Base-by-base conservation (phyloP, 179 eudicot genomes). In the Carnegiea gigantea region DNA sequence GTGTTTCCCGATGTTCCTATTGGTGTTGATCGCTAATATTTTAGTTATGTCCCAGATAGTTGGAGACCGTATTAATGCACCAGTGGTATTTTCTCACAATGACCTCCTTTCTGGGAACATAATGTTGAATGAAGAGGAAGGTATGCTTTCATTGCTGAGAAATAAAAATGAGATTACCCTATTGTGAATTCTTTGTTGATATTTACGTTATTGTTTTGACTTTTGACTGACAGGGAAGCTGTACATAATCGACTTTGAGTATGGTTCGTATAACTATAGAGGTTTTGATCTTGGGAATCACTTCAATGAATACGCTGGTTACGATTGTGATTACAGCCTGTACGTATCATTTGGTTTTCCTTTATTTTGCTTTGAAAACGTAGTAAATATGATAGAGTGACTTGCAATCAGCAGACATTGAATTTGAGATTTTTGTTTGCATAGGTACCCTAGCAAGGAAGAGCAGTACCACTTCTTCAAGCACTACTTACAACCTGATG, bases 241-340 rank as follows among this genome's bases (percentile, higher is more conserved):
- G 14, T 91, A 92, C 91, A 82, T 96, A 77, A 96, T 96, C 77
- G 99, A 96, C 88, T 96, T 96, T 67, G 99, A 96, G 86, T 96
- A 96, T 82, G 98, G 98, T 73, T 96, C 98, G 2, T 96, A 93
- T 87, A 96, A 85, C 80, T 96, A 94, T 90, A 90, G 99, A 89
- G 99, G 99, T 21, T 96, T 90, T 84, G 99, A 96, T 89, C 87
- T 96, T 78, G 99, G 97, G 72, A 96, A 96, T 81, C 99, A 96
- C 90, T 96, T 96, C 88, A 94, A 94, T 76, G 98, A 94, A 86
- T 96, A 94, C 84, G 99, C 98, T 75, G 99, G 99, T 83, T 94
- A 94, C 83, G 96, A 96, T 67, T 96, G 99, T 81, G 98, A 96
- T 84, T 96, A 96, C 89, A 88, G 86, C 89, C 84, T 92, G 99